A percentile compares a stretch with the other conserved stretches of the same genome.
Evolutionary conservation across 371 early-diverging fungal genomes (phyloP).

Genomic region (Rhizopus sp.): DNA sequence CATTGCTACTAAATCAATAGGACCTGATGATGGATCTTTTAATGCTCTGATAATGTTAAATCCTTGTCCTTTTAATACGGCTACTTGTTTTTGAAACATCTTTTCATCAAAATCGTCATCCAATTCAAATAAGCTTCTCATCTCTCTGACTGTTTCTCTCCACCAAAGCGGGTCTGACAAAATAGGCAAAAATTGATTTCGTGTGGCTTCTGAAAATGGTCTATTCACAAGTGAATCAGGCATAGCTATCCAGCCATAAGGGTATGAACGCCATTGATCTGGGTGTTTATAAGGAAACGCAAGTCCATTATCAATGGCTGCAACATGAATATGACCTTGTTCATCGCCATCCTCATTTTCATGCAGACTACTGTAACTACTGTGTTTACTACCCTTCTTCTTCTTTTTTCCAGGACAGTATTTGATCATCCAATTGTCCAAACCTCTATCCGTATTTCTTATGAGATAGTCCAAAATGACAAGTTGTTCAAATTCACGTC

Average conservation of each 20-base stretch:
- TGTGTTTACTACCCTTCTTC: conserved; percentile 1
- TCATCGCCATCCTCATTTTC: neutral
- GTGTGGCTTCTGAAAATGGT: conserved; percentile 72
- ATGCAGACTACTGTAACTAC: conserved; percentile 19
- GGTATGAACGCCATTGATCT: conserved; percentile 87
- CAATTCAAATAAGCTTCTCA: conserved; percentile 65
- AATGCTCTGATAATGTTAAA: conserved; percentile 79
- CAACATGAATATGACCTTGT: conserved; percentile 62
- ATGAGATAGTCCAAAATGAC: conserved; percentile 88
- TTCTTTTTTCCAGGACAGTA: conserved; percentile 44
- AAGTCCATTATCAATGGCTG: conserved; percentile 92
- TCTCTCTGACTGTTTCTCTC: conserved; percentile 67
- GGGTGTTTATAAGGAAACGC: conserved; percentile 95
- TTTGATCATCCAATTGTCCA: conserved; percentile 93
- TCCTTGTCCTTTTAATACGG: conserved; percentile 86
- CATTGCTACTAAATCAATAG: conserved; percentile 59
- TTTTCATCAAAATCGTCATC: conserved; percentile 77
- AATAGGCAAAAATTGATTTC: conserved; percentile 64
- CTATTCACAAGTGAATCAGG: conserved; percentile 56
- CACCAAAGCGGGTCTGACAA: conserved; percentile 81
- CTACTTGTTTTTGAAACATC: conserved; percentile 83
- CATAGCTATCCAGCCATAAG: conserved; percentile 85
- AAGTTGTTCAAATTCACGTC: conserved; percentile 81
- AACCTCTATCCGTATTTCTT: conserved; percentile 87
- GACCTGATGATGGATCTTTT: conserved; percentile 55